A percentile compares a stretch with the other conserved stretches of the same genome.
These are phyloP conservation scores for Epichloe glyceriae DNA, from an alignment of 2,329 filamentous ascomycete genomes.

Conservation along the genomic window DNA sequence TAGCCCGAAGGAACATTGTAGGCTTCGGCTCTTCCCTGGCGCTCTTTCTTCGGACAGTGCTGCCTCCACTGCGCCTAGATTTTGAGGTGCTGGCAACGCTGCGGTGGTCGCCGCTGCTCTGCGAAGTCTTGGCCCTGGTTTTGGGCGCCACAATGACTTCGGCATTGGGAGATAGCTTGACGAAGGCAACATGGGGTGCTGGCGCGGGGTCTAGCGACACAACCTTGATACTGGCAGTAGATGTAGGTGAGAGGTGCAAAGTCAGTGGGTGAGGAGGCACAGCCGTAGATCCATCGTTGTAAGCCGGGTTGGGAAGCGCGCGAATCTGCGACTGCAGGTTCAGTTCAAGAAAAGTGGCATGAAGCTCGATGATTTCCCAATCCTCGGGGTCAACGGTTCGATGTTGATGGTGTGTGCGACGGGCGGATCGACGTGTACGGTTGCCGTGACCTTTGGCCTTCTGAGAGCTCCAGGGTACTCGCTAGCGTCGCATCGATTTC, in stretches of 20 bases:
- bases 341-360: slow-evolving; percentile 88
- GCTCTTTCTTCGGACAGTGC: slow-evolving; percentile 47
- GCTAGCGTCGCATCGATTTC: slow-evolving; percentile 84
- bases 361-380: slow-evolving; percentile 97
- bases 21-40: slow-evolving; percentile 53
- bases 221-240: slow-evolving; percentile 82
- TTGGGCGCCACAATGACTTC: slow-evolving; percentile 98
- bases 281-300: slow-evolving; percentile 35
- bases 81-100: slow-evolving; percentile 71
- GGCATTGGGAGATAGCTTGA: slow-evolving; percentile 84
- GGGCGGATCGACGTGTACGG: slow-evolving; percentile 79
- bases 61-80: slow-evolving; percentile 66
- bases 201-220: slow-evolving; percentile 69
- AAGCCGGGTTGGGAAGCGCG: slow-evolving; percentile 76
- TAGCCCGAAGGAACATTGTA: slow-evolving; percentile 64
- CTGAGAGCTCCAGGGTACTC: slow-evolving; percentile 58
- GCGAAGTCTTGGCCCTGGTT: slow-evolving; percentile 56
- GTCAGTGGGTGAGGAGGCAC: slow-evolving; percentile 66
- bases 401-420: slow-evolving; percentile 91
- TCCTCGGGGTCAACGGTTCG: slow-evolving; percentile 88
- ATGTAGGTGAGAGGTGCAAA: slow-evolving; percentile 86
- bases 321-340: slow-evolving; percentile 90
- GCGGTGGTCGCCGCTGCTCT: slow-evolving; percentile 57
- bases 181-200: slow-evolving; percentile 59
- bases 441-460: slow-evolving; percentile 61